Evolutionary conservation across 73 alveolate genomes (phyloP), one percentile per base, ranked within the genome.

Genomic region (Tetrahymena malaccensis): DNA sequence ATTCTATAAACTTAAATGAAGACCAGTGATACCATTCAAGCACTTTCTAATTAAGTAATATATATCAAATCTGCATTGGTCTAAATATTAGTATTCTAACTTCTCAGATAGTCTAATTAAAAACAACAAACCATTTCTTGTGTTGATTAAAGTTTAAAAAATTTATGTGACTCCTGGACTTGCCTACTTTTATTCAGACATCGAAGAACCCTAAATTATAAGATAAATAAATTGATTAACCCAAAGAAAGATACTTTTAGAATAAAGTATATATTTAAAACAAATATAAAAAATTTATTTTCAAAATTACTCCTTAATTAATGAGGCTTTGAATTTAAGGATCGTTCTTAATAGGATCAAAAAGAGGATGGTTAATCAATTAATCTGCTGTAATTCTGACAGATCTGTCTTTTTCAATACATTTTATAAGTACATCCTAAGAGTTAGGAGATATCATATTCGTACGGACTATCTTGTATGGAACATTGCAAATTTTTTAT

Each of bases 361-460:
- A 95, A 25, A 89, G 33, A 34, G 97, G 97, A 27, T 70, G 94
- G 31, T 95, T 43, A 21, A 95, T 33, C 38, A 95, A 43, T 85
- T 95, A 25, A 50, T 85, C 58, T 40, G 97, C 97, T 21, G 95
- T 95, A 44, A 85, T 85, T 84, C 97, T 93, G 31, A 55, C 44
- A 5, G 95, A 34, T 89, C 94, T 89, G 43, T 95, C 97, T 35
- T 95, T 95, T 43, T 95, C 97, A 13, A 95, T 43, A 89, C 93
- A 85, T 89, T 94, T 95, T 27, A 93, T 93, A 10, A 95, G 94
- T 35, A 95, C 43, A 89, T 95, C 97, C 34, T 93, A 44, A 4
- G 94, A 44, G 33, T 85, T 93, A 10, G 93, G 84, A 1, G 94
- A 33, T 34, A 57, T 55, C 35, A 50, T 44, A 50, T 95, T 70